Percentiles rank a stretch among this genome's conserved stretches.
These are phyloP conservation scores for Porcisia hertigi DNA, from an alignment of 208 protist genomes.

Conservation along the genomic window DNA sequence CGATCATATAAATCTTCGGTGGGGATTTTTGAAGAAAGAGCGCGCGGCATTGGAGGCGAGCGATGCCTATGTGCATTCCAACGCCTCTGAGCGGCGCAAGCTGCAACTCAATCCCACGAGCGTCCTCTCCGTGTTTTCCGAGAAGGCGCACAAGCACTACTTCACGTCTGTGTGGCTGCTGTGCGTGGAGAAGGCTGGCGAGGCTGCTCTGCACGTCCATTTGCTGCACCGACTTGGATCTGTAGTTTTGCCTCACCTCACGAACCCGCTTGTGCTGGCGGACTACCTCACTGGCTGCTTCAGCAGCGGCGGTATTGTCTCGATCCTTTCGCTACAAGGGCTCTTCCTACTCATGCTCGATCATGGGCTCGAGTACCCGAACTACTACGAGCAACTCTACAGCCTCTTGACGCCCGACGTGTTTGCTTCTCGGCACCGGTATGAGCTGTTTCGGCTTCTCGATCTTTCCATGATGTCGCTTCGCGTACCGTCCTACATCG, in stretches of 20 bases:
- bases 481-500: conserved; percentile 83
- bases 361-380: conserved; percentile 89
- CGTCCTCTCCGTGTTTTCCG: conserved; percentile 82
- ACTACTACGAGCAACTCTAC: conserved; percentile 93
- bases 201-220: conserved; percentile 70
- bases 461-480: conserved; percentile 84
- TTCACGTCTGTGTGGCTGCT: conserved; percentile 84
- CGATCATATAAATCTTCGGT: conserved; percentile 55
- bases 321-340: conserved; percentile 85
- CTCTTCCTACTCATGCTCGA: conserved; percentile 90
- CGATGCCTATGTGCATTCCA: conserved; percentile 66
- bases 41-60: conserved; percentile 52
- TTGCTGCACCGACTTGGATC: conserved; percentile 79
- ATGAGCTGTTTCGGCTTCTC: conserved; percentile 85
- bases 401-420: conserved; percentile 77
- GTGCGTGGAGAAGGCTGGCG: conserved; percentile 57
- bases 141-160: conserved; percentile 80
- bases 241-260: conserved; percentile 76
- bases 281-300: conserved; percentile 90
- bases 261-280: conserved; percentile 81
- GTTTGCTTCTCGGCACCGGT: conserved; percentile 86
- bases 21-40: conserved; percentile 67
- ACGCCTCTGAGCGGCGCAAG: conserved; percentile 70
- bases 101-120: conserved; percentile 44
- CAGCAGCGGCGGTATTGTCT: conserved; percentile 79